These are phyloP conservation scores for Penicillium sp. DNA, from an alignment of 2,329 filamentous ascomycete species.

Conservation along the genomic window DNA sequence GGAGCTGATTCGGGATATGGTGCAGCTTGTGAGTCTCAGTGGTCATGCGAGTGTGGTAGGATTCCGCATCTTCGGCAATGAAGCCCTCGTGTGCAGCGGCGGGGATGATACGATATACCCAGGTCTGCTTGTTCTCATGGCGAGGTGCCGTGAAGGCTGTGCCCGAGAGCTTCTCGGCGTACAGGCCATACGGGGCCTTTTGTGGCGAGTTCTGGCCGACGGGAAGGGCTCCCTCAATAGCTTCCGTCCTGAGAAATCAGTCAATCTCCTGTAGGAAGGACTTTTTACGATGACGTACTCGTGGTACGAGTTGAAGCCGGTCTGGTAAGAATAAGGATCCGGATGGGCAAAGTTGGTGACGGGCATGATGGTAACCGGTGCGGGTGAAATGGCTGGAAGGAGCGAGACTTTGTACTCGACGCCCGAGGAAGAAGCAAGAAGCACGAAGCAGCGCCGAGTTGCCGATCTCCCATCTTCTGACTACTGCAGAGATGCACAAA, in stretches of 20 bases:
- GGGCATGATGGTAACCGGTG: slow-evolving; percentile 53
- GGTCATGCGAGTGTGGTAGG: slow-evolving; percentile 47
- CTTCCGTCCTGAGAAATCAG: slow-evolving; percentile 61
- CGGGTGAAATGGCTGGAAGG: neutral
- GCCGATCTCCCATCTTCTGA: neutral
- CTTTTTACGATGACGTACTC: slow-evolving; percentile 56
- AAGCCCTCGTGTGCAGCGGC: slow-evolving; percentile 59
- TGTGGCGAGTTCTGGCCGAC: slow-evolving; percentile 78
- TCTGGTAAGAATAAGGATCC: slow-evolving; percentile 73
- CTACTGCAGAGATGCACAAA: too few species aligned
- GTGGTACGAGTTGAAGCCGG: slow-evolving; percentile 73
- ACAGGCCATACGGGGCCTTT: slow-evolving; percentile 72
- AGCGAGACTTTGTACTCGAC: slow-evolving; percentile 13
- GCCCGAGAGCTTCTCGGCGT: slow-evolving; percentile 75
- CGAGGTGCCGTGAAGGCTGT: slow-evolving; percentile 69
- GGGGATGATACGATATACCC: slow-evolving; percentile 68
- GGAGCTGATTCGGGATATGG: slow-evolving; percentile 75
- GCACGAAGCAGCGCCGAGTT: slow-evolving; percentile 15
- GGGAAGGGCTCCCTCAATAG: slow-evolving; percentile 69
- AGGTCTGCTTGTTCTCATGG: slow-evolving; percentile 66
- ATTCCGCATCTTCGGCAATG: slow-evolving; percentile 42
- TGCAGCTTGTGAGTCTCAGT: slow-evolving; percentile 56
- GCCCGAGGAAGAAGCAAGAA: neutral
- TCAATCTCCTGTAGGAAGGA: neutral
- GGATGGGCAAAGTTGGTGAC: slow-evolving; percentile 60